Evolutionary conservation across 768 basidiomycete genomes (phyloP), one percentile per base, ranked within the genome.

Genomic region (Tulasnella sp.): DNA sequence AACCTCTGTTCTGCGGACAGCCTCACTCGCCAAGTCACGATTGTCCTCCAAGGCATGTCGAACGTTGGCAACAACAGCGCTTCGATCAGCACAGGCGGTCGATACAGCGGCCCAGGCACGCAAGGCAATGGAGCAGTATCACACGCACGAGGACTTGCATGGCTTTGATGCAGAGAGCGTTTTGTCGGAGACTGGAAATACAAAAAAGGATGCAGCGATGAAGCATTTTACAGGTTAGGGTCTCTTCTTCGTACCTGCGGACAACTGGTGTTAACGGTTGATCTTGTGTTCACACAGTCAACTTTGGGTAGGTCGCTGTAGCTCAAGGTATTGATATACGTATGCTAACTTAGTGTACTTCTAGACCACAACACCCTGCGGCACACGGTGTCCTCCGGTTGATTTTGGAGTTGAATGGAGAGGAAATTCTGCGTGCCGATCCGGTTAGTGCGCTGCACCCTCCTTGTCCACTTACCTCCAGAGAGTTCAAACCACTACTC

Each of bases 371-470:
- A 70, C 94, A 99, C 75, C 94, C 94, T 57, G 96, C 96, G 56
- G 96, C 96, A 15, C 96, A 99, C 71, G 96, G 96, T 68, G 96
- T 99, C 71, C 79, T 99, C 42, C 87, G 96, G 60, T 80, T 99
- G 77, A 99, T 99, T 70, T 74, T 99, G 55, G 96, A 99, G 72
- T 74, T 99, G 66, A 98, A 98, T 68, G 94, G 94, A 65, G 94
- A 99, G 72, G 92, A 92, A 73, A 88, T 92, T 67, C 75, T 92
- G 45, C 82, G 89, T 42, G 82, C 85, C 7, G 90, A 91, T 70
- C 87, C 89, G 19, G 87, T 87, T 63, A 49, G 82, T 74, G 30
- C 44, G 25, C 60, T 34, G 31, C 0, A 8, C 34, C 10, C 10
- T 12, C 22, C 29, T 4, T 24, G 34, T 38, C 5, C 34, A 48